Evolutionary conservation across 805 yeast species (phyloP).

Genomic region (Saccharomyces paradoxus): DNA sequence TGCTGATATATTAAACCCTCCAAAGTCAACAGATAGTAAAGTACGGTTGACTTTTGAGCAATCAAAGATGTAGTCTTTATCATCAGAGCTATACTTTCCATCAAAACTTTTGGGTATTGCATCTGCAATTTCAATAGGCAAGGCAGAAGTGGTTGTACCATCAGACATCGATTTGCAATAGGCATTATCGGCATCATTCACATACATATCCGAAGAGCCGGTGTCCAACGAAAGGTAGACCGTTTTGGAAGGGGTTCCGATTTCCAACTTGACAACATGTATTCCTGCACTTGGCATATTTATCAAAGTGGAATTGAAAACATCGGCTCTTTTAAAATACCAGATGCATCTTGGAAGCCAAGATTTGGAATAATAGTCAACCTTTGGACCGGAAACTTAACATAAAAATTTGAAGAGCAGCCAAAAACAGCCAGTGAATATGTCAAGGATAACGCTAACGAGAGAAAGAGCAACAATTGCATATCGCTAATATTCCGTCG

Average conservation of each 20-base stretch:
- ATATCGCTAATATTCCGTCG: background rate
- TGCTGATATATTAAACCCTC: conserved; percentile 48
- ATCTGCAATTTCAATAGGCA: conserved; percentile 29
- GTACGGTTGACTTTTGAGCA: background rate
- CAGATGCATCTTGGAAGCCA: background rate
- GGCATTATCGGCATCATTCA: conserved; percentile 31
- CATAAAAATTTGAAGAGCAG: background rate
- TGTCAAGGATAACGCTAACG: background rate
- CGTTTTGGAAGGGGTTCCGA: conserved; percentile 39
- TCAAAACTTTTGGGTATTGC: conserved; percentile 30
- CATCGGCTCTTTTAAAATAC: background rate
- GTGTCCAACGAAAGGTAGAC: conserved; percentile 39
- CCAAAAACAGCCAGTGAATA: background rate
- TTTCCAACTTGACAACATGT: conserved; percentile 20
- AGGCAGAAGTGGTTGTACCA: conserved; percentile 32
- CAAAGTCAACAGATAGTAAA: conserved; percentile 25
- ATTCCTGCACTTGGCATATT: background rate
- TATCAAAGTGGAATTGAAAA: background rate
- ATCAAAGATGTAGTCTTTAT: background rate
- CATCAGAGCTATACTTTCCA: conserved; percentile 16
- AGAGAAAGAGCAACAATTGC: background rate
- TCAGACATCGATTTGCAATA: conserved; percentile 18
- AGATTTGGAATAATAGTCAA: background rate
- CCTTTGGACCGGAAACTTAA: background rate
- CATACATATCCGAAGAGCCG: conserved; percentile 45